phyloP scores from a whole-genome alignment of 305 asterid species.

The Euphrasia arctica region DNA sequence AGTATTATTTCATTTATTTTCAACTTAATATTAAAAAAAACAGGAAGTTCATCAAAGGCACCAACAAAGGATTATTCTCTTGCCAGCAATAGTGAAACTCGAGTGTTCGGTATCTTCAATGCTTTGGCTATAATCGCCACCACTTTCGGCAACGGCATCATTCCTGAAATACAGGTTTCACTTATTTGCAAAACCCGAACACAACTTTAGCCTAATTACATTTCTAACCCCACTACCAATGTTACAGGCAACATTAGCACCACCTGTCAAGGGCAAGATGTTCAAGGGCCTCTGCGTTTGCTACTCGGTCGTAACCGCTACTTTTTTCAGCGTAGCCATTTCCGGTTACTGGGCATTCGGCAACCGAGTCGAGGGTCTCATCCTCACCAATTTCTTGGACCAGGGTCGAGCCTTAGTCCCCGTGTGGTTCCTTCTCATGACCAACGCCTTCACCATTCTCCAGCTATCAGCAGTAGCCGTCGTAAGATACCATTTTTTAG shows the following conservation, averaged over 20 bases:
- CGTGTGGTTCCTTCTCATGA: slow-evolving; percentile 65
- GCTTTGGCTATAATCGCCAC: slow-evolving; percentile 90
- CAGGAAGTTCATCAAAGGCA: slow-evolving; percentile 74
- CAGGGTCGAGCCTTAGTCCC: slow-evolving; percentile 63
- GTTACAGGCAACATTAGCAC: slow-evolving; percentile 76
- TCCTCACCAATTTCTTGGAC: slow-evolving; percentile 62
- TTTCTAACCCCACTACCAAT: background rate
- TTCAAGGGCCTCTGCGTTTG: slow-evolving; percentile 84
- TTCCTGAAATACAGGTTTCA: slow-evolving; percentile 80
- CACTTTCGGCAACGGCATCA: slow-evolving; percentile 87
- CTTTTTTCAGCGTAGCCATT: slow-evolving; percentile 83
- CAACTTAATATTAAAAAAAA: background rate
- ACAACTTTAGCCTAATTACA: background rate
- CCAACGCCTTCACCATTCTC: slow-evolving; percentile 68
- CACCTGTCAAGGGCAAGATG: slow-evolving; percentile 94
- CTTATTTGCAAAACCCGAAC: background rate
- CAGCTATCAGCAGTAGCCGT: slow-evolving; percentile 90
- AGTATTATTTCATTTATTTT: no score
- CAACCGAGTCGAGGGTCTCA: slow-evolving; percentile 51
- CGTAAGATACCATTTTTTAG: slow-evolving; percentile 26
- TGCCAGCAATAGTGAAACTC: slow-evolving; percentile 37
- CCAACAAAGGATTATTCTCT: slow-evolving; percentile 66
- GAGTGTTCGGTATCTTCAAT: slow-evolving; percentile 60
- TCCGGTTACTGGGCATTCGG: slow-evolving; percentile 98
- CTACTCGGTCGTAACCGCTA: slow-evolving; percentile 47